A percentile compares a stretch with the other conserved stretches of the same genome.
phyloP scores from a whole-genome alignment of 2,329 filamentous ascomycete genomes.

The Decorospora gaudefroyi region DNA sequence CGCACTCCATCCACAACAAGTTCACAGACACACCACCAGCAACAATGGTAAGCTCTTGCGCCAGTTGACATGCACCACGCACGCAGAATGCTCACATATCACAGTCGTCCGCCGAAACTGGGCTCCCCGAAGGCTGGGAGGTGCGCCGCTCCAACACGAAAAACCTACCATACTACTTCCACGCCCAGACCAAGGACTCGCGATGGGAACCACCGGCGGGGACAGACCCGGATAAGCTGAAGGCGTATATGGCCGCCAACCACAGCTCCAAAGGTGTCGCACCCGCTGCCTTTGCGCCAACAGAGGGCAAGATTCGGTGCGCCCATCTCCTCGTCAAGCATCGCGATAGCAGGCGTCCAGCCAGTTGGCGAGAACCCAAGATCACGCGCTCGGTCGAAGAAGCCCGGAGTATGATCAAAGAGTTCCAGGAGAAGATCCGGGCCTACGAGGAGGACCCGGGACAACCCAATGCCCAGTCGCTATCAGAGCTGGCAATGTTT shows the following conservation, averaged over 20 bases:
- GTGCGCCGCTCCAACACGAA: slow-evolving; percentile 98
- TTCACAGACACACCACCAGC: slow-evolving; percentile 3
- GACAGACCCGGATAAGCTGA: slow-evolving; percentile 89
- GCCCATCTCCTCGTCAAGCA: slow-evolving; percentile 96
- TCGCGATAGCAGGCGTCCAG: slow-evolving; percentile 80
- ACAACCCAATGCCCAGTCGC: slow-evolving; percentile 37
- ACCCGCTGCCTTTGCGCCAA: slow-evolving; percentile 41
- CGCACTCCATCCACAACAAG: slow-evolving; percentile 1
- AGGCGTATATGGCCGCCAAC: slow-evolving; percentile 88
- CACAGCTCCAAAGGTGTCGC: slow-evolving; percentile 65
- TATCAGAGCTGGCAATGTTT: slow-evolving; percentile 82
- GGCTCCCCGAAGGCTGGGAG: slow-evolving; percentile 87
- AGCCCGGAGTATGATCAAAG: slow-evolving; percentile 75
- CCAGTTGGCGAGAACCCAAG: slow-evolving; percentile 88
- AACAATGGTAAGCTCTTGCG: slow-evolving; percentile 38
- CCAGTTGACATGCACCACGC: not conserved
- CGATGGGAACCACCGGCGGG: slow-evolving; percentile 91
- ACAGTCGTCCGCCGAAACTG: slow-evolving; percentile 50
- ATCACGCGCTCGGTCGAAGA: slow-evolving; percentile 91
- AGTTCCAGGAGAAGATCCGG: slow-evolving; percentile 75
- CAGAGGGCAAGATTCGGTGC: slow-evolving; percentile 82
- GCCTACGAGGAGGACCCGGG: slow-evolving; percentile 60
- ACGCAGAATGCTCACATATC: slow-evolving; percentile 28
- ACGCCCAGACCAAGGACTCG: slow-evolving; percentile 80
- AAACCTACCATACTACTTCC: slow-evolving; percentile 99